Conservation (phyloP, 1,284 basidiomycete species). For the Moesziomyces aphidis region DNA sequence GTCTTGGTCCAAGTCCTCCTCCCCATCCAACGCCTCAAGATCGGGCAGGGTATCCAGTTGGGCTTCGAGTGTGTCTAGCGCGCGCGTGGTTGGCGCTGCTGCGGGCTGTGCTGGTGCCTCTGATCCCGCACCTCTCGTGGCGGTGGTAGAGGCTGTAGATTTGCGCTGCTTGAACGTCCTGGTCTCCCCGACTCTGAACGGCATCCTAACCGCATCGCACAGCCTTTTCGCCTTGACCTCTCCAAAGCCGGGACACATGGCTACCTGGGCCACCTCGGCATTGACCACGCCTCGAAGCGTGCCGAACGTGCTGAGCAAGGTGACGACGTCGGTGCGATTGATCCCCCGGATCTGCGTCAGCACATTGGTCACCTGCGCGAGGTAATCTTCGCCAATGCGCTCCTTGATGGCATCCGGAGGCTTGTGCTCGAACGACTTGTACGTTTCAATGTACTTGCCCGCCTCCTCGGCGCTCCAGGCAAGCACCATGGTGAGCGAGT, state of each 20-base stretch:
- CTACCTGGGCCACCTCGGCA: slow-evolving; percentile 76
- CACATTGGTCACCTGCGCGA: slow-evolving; percentile 82
- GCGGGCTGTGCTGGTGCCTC: neutral
- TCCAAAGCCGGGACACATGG: slow-evolving; percentile 90
- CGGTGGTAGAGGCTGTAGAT: slow-evolving; percentile 66
- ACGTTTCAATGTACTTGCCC: slow-evolving; percentile 87
- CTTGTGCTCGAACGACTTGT: slow-evolving; percentile 93
- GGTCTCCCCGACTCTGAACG: slow-evolving; percentile 72
- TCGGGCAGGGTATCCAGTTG: neutral
- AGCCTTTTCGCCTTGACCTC: slow-evolving; percentile 86
- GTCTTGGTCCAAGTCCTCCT: slow-evolving; percentile 31
- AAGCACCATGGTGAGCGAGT: slow-evolving; percentile 90
- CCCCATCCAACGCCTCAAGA: slow-evolving; percentile 33
- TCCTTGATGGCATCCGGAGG: slow-evolving; percentile 94
- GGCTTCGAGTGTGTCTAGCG: slow-evolving; percentile 22
- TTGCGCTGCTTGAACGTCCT: slow-evolving; percentile 81
- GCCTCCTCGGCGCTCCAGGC: slow-evolving; percentile 91
- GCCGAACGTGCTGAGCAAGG: slow-evolving; percentile 73
- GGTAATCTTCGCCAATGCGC: slow-evolving; percentile 87
- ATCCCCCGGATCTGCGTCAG: slow-evolving; percentile 91
- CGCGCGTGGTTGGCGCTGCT: neutral
- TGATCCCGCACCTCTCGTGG: neutral
- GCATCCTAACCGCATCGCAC: slow-evolving; percentile 71
- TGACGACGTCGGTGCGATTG: slow-evolving; percentile 97
- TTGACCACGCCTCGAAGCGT: slow-evolving; percentile 22